Evolutionary conservation across 2,329 filamentous ascomycete genomes (phyloP).

Genomic region (Fusarium albidum): DNA sequence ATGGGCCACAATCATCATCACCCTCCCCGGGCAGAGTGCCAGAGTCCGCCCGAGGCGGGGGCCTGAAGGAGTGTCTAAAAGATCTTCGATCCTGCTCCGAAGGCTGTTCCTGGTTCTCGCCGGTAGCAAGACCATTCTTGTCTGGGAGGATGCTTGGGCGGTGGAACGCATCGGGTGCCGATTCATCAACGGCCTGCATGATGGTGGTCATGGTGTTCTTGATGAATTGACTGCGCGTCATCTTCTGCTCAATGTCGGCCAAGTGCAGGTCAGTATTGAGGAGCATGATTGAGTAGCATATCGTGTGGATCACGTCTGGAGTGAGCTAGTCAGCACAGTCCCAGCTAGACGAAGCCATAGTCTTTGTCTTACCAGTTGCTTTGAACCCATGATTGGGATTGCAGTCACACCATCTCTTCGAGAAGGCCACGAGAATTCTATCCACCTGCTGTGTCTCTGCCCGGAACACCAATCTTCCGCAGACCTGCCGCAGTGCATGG

Average conservation of each 20-base stretch:
- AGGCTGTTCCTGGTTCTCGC: constrained; percentile 45
- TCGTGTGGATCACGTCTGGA: constrained; percentile 91
- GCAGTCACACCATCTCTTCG: constrained; percentile 90
- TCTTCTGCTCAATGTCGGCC: constrained; percentile 94
- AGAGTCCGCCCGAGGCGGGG: constrained; percentile 52
- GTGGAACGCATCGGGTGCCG: constrained; percentile 72
- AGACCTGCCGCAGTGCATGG: constrained; percentile 79
- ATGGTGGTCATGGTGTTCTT: constrained; percentile 97
- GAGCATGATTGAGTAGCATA: constrained; percentile 94
- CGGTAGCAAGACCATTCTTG: constrained; percentile 44
- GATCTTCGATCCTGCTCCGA: constrained; percentile 50
- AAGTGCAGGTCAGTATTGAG: constrained; percentile 96
- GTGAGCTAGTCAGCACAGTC: constrained; percentile 42
- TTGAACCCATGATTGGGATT: constrained; percentile 96
- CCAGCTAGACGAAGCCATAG: background rate
- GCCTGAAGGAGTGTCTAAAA: constrained; percentile 60
- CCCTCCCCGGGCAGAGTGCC: constrained; percentile 52
- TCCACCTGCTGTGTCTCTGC: constrained; percentile 98
- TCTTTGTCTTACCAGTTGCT: constrained; percentile 69
- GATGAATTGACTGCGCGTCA: constrained; percentile 93
- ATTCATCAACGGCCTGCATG: constrained; percentile 76
- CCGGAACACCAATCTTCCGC: constrained; percentile 80
- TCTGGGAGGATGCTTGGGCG: constrained; percentile 64
- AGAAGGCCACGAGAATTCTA: constrained; percentile 88
- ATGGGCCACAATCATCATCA: constrained; percentile 68